Percentiles rank a stretch among this genome's conserved stretches.
Evolutionary conservation across 768 basidiomycete genomes (phyloP).

Genomic region (Pleurotus platypus): DNA sequence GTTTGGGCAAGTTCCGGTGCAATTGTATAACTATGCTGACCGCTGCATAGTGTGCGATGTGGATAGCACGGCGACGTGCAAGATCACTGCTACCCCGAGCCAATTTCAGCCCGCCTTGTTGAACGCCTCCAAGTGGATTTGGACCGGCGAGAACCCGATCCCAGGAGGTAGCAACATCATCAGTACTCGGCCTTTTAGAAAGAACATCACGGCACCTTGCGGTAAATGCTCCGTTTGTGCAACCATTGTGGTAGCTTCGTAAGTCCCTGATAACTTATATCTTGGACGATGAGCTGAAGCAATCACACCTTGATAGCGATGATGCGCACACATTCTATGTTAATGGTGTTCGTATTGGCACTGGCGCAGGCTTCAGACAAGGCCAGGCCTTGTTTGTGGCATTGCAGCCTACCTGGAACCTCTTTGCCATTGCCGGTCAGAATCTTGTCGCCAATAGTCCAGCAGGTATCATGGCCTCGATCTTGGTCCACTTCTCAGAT

Average conservation of each 20-base stretch:
- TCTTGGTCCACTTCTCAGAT: neutral
- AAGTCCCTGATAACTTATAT: neutral
- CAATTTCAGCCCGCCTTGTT: neutral
- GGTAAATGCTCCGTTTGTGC: neutral
- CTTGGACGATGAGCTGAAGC: neutral
- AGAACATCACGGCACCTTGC: neutral
- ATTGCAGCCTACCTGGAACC: neutral
- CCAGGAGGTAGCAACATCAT: neutral
- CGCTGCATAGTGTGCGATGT: neutral
- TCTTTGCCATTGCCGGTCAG: neutral
- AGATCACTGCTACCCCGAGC: neutral
- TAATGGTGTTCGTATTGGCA: neutral
- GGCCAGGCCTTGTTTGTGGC: no score
- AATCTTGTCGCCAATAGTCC: neutral
- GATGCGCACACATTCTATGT: neutral
- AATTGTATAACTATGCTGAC: no score
- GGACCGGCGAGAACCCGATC: conserved; percentile 1
- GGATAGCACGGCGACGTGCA: neutral
- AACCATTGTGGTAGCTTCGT: neutral
- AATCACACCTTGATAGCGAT: neutral
- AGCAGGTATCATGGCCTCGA: neutral
- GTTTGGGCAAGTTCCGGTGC: no score
- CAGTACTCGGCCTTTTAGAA: neutral
- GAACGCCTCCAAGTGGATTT: neutral
- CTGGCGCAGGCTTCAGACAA: no score